Conservation (phyloP, 2,329 filamentous ascomycete genomes). For the Teratosphaeria epicoccoides region DNA sequence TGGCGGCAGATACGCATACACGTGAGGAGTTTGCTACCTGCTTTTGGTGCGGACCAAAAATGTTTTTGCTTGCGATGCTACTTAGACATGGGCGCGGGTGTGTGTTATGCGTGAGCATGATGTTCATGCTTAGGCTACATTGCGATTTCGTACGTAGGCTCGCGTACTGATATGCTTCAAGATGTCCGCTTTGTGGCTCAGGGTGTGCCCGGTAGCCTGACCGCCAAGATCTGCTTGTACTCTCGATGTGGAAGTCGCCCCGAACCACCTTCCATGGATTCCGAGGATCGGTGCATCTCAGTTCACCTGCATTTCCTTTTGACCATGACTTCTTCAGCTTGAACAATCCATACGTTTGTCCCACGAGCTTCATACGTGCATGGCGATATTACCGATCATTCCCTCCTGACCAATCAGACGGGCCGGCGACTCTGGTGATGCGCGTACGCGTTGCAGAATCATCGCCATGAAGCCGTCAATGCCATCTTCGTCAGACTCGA, state of each 20-base stretch:
- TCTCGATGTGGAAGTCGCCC: neutral
- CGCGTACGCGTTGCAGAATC: neutral
- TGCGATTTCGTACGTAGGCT: slow-evolving; percentile 24
- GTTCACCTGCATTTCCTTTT: neutral
- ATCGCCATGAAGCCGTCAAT: neutral
- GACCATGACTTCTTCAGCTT: neutral
- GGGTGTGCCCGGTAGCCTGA: too few relatives aligned
- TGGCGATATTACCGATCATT: neutral
- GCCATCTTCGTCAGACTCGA: slow-evolving; percentile 15
- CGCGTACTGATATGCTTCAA: slow-evolving; percentile 8
- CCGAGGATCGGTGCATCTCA: neutral
- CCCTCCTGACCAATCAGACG: neutral
- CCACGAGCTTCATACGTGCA: neutral
- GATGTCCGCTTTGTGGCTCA: too few relatives aligned
- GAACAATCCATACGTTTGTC: neutral
- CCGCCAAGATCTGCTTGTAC: neutral
- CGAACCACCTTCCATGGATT: neutral
- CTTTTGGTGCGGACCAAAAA: slow-evolving; percentile 16
- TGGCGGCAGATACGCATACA: slow-evolving; percentile 19
- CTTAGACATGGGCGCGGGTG: slow-evolving; percentile 16
- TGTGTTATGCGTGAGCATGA: slow-evolving; percentile 20
- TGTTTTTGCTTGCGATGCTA: slow-evolving; percentile 16
- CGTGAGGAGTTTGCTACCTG: slow-evolving; percentile 16
- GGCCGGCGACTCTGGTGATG: neutral
- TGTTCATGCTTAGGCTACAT: slow-evolving; percentile 23